phyloP scores from a whole-genome alignment of 139 green algal species.

The Pleodorina starrii region DNA sequence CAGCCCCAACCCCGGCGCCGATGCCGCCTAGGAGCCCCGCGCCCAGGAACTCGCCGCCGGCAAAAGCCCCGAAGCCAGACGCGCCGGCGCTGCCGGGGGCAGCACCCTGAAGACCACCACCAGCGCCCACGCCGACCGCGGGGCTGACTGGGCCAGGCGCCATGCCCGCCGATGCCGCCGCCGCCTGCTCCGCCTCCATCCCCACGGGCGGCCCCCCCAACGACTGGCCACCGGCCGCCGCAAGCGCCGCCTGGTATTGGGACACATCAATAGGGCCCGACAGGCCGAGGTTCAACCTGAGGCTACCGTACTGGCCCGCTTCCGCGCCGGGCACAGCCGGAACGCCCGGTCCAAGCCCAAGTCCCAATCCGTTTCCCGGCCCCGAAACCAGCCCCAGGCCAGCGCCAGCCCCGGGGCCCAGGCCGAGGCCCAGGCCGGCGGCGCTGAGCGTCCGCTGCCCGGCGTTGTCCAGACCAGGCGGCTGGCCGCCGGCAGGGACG shows the following conservation, averaged over 20 bases:
- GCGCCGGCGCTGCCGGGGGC: not conserved
- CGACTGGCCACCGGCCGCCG: too few relatives aligned
- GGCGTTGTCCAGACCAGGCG: not conserved
- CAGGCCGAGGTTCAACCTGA: not conserved
- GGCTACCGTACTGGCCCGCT: too few relatives aligned
- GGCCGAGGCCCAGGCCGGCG: not conserved
- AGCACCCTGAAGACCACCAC: not conserved
- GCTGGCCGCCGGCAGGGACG: not conserved
- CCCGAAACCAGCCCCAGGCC: not conserved
- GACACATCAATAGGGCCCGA: conserved; percentile 2
- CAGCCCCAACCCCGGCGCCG: not conserved
- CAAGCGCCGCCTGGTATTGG: not conserved
- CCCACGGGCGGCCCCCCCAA: too few relatives aligned
- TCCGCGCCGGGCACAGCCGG: not conserved
- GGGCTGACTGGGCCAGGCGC: not conserved
- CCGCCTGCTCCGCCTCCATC: not conserved
- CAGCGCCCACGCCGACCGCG: not conserved
- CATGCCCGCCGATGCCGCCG: not conserved
- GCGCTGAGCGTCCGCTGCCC: not conserved
- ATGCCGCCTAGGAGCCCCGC: too few relatives aligned
- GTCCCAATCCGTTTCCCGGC: not conserved
- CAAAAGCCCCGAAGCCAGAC: not conserved
- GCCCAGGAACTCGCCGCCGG: too few relatives aligned
- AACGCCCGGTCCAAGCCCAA: not conserved
- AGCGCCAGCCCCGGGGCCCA: not conserved